Percentiles rank a stretch among this genome's conserved stretches.
Conservation (phyloP, 2,329 filamentous ascomycete genomes). For the Pestalotiopsis sp. region DNA sequence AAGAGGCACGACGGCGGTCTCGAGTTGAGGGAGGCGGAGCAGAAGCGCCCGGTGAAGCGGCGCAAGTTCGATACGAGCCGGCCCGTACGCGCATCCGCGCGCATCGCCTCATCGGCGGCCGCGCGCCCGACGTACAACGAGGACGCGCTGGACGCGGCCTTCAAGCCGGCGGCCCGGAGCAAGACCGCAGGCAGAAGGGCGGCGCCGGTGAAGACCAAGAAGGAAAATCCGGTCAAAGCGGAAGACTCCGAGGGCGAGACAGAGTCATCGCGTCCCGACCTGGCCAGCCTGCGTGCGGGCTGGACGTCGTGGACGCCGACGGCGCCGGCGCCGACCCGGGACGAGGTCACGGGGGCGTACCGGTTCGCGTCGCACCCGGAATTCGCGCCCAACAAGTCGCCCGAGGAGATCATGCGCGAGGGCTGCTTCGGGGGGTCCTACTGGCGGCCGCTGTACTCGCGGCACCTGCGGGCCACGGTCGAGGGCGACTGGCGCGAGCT, state of each 20-base stretch:
- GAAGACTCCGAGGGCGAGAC: not conserved
- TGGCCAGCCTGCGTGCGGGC: slow-evolving; percentile 25
- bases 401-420: slow-evolving; percentile 50
- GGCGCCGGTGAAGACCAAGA: not conserved
- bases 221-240: not conserved
- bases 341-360: slow-evolving; percentile 38
- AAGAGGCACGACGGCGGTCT: slow-evolving; percentile 24
- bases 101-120: slow-evolving; percentile 40
- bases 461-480: slow-evolving; percentile 40
- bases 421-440: slow-evolving; percentile 54
- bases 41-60: slow-evolving; percentile 35
- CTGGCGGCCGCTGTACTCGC: slow-evolving; percentile 47
- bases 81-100: slow-evolving; percentile 45
- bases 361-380: slow-evolving; percentile 43
- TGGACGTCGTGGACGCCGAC: slow-evolving; percentile 45
- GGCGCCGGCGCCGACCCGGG: slow-evolving; percentile 39
- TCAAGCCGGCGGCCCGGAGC: slow-evolving; percentile 2
- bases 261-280: slow-evolving; percentile 9
- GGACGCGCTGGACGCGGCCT: slow-evolving; percentile 21
- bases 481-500: slow-evolving; percentile 47
- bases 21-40: not conserved
- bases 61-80: slow-evolving; percentile 33
- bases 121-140: slow-evolving; percentile 37
- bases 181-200: not conserved
- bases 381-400: slow-evolving; percentile 54